A percentile compares a stretch with the other conserved stretches of the same genome.
phyloP scores from a whole-genome alignment of 2,329 filamentous ascomycete genomes.

The Allantophomopsis lycopodina region DNA sequence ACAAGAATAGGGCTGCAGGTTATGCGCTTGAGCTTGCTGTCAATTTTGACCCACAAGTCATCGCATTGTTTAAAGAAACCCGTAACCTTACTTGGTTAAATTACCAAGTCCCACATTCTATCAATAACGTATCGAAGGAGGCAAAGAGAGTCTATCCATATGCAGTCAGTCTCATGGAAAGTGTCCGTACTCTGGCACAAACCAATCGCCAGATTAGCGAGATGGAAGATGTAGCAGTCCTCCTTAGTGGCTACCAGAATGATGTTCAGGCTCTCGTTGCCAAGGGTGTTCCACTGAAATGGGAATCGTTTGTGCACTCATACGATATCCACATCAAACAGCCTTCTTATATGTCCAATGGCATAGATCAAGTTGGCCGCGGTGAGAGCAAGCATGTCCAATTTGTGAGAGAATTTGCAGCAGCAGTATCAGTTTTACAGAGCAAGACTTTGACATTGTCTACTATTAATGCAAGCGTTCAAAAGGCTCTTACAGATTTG shows the following conservation, averaged over 20 bases:
- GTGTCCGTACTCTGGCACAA: conserved; percentile 84
- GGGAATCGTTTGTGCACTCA: conserved; percentile 96
- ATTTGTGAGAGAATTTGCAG: conserved; percentile 88
- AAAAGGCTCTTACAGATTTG: conserved; percentile 73
- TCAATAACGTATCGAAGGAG: conserved; percentile 94
- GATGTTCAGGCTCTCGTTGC: conserved; percentile 72
- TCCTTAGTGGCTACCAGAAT: conserved; percentile 84
- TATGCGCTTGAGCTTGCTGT: conserved; percentile 80
- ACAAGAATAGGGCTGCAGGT: conserved; percentile 76
- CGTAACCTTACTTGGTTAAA: conserved; percentile 92
- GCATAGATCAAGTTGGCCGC: conserved; percentile 41
- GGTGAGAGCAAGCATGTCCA: conserved; percentile 89
- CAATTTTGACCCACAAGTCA: conserved; percentile 95
- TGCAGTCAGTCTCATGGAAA: conserved; percentile 97
- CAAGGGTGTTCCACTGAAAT: conserved; percentile 81
- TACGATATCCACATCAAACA: conserved; percentile 79
- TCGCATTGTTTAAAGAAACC: conserved; percentile 96
- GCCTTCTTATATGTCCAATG: conserved; percentile 40
- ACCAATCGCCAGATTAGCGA: conserved; percentile 71
- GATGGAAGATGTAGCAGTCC: conserved; percentile 76
- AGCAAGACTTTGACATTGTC: conserved; percentile 70
- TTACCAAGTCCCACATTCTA: conserved; percentile 84
- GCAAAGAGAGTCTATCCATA: conserved; percentile 98
- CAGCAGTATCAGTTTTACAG: conserved; percentile 77
- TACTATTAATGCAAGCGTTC: conserved; percentile 65